phyloP scores from a whole-genome alignment of 257 asterid genomes.

The Perilla frutescens region DNA sequence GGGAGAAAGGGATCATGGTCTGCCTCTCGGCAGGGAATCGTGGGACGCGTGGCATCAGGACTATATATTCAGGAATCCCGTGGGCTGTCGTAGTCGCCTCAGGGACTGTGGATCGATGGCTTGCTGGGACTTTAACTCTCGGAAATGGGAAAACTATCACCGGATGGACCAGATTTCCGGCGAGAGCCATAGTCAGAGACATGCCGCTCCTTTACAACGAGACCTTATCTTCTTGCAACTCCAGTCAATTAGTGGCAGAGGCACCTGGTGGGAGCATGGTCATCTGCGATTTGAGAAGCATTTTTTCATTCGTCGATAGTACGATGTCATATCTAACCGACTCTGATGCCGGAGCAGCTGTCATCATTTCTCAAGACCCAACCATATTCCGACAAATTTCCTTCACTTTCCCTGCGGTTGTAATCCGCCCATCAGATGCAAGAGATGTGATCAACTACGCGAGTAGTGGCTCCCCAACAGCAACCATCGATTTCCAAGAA shows the following conservation, averaged over 20 bases:
- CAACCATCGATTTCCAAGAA: slow-evolving; percentile 43
- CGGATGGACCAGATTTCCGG: slow-evolving; percentile 48
- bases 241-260: not conserved
- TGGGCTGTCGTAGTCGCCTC: slow-evolving; percentile 52
- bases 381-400: slow-evolving; percentile 12
- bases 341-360: slow-evolving; percentile 28
- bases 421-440: slow-evolving; percentile 34
- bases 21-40: slow-evolving; percentile 47
- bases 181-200: slow-evolving; percentile 8
- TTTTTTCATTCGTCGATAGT: not conserved
- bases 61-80: slow-evolving; percentile 35
- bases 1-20: slow-evolving; percentile 48
- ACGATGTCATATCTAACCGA: not conserved
- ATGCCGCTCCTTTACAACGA: slow-evolving; percentile 27
- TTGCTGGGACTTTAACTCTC: slow-evolving; percentile 41
- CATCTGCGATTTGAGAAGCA: slow-evolving; percentile 25
- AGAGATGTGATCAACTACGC: slow-evolving; percentile 30
- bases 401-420: slow-evolving; percentile 39
- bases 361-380: slow-evolving; percentile 37
- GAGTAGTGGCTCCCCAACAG: slow-evolving; percentile 26
- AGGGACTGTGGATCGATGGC: slow-evolving; percentile 42
- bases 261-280: slow-evolving; percentile 21
- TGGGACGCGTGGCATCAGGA: not conserved
- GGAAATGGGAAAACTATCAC: slow-evolving; percentile 44
- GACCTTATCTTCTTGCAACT: slow-evolving; percentile 32